A percentile compares a stretch with the other conserved stretches of the same genome.
phyloP scores from a whole-genome alignment of 495 filamentous ascomycete genomes.

The Lasiosphaeris hirsuta region DNA sequence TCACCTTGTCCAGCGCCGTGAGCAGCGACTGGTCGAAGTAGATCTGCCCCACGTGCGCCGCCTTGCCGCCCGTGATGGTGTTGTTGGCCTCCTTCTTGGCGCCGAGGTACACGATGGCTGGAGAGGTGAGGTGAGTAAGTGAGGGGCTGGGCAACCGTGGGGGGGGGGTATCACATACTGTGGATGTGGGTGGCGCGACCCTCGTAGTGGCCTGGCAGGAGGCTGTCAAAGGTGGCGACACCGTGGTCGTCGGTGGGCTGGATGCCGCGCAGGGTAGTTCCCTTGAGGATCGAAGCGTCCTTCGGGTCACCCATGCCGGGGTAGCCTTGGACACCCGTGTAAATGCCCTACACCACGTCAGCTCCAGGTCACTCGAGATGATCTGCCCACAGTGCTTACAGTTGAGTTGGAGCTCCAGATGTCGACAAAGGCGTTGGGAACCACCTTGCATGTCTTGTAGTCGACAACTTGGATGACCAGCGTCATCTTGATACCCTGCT shows the following conservation, averaged over 20 bases:
- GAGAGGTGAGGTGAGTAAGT: neutral
- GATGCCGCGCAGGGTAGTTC: constrained; percentile 51
- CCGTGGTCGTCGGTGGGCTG: constrained; percentile 48
- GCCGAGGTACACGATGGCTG: constrained; percentile 46
- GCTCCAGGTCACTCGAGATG: neutral
- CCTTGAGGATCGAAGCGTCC: constrained; percentile 46
- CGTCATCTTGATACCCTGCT: constrained; percentile 55
- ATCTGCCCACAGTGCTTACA: constrained; percentile 12
- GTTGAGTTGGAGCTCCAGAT: constrained; percentile 53
- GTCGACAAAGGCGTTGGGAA: constrained; percentile 57
- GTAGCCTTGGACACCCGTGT: constrained; percentile 52
- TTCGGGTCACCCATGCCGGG: constrained; percentile 46
- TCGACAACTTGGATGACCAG: constrained; percentile 62
- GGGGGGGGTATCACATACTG: constrained; percentile 23
- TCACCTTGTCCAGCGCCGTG: constrained; percentile 40
- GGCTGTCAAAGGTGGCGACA: constrained; percentile 48
- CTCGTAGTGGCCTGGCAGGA: constrained; percentile 56
- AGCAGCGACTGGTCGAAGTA: constrained; percentile 59
- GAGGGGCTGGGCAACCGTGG: no score
- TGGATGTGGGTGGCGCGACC: constrained; percentile 47
- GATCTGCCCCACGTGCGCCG: constrained; percentile 58
- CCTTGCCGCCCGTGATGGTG: constrained; percentile 47
- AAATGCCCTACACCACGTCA: constrained; percentile 44
- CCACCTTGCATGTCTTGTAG: constrained; percentile 55
- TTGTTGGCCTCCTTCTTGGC: constrained; percentile 46